phyloP scores from a whole-genome alignment of 257 asterid genomes.

The Solanum ossicruentum region DNA sequence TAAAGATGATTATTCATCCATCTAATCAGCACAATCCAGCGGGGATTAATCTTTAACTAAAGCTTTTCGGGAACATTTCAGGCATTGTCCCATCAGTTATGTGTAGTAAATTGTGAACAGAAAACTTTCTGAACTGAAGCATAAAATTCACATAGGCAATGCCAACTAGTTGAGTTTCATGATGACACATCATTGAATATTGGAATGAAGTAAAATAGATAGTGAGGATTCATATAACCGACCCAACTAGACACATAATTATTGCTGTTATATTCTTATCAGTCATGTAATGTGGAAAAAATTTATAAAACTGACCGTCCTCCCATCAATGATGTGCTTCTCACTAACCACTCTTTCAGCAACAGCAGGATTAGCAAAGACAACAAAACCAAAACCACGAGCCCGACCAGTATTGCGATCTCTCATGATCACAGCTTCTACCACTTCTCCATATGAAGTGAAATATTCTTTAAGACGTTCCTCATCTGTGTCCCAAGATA shows the following conservation, averaged over 20 bases:
- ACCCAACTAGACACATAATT: background rate
- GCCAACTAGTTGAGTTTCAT: background rate
- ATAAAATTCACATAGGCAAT: background rate
- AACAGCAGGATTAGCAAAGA: conserved; percentile 52
- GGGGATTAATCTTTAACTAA: background rate
- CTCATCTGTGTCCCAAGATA: conserved; percentile 91
- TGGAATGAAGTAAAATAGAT: background rate
- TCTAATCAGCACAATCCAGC: background rate
- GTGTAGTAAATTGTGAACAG: background rate
- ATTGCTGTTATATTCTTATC: background rate
- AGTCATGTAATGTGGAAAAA: background rate
- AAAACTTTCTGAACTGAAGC: background rate
- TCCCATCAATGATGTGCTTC: conserved; percentile 69
- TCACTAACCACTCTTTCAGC: conserved; percentile 71
- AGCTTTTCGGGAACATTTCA: background rate
- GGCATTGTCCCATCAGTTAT: background rate
- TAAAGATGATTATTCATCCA: background rate
- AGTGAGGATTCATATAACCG: background rate
- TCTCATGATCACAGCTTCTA: conserved; percentile 76
- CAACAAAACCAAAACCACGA: conserved; percentile 79
- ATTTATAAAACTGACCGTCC: conserved; percentile 33
- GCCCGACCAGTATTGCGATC: conserved; percentile 78
- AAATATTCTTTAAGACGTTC: conserved; percentile 65
- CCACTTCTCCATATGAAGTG: conserved; percentile 52
- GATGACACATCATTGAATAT: background rate